Conservation (phyloP, 441 rosid genomes). For the Gossypium lobatum region DNA sequence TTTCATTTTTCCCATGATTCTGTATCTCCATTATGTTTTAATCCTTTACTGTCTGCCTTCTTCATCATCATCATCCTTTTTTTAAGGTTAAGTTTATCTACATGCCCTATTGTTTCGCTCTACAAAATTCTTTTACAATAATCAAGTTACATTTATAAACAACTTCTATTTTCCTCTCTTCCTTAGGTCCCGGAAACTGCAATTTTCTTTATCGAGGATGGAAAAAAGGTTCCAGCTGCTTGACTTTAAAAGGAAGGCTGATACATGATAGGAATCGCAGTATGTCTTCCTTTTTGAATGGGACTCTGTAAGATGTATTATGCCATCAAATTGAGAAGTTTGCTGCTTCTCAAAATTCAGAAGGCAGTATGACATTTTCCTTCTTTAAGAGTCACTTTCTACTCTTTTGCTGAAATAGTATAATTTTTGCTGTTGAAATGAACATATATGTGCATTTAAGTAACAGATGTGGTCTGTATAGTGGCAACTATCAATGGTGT, state of each 20-base stretch:
- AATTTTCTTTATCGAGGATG: constrained; percentile 62
- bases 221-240: constrained; percentile 47
- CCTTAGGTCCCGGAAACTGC: constrained; percentile 50
- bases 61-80: background rate
- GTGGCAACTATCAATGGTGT: constrained; percentile 2
- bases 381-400: constrained; percentile 8
- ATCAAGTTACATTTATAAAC: background rate
- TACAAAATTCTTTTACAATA: constrained; percentile 10
- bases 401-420: constrained; percentile 8
- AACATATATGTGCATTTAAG: constrained; percentile 5
- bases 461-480: constrained; percentile 6
- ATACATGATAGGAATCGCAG: background rate
- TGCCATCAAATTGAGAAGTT: constrained; percentile 6
- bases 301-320: background rate
- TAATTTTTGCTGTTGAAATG: constrained; percentile 10
- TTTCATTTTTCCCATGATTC: background rate
- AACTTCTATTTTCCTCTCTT: background rate
- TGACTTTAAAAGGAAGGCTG: constrained; percentile 2
- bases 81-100: background rate
- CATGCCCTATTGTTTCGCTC: background rate
- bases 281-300: background rate
- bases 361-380: constrained; percentile 19
- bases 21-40: background rate
- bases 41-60: background rate
- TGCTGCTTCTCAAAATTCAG: constrained; percentile 5